These are phyloP conservation scores for Trichophyton simii DNA, from an alignment of 2,329 filamentous ascomycete genomes.

Conservation along the genomic window DNA sequence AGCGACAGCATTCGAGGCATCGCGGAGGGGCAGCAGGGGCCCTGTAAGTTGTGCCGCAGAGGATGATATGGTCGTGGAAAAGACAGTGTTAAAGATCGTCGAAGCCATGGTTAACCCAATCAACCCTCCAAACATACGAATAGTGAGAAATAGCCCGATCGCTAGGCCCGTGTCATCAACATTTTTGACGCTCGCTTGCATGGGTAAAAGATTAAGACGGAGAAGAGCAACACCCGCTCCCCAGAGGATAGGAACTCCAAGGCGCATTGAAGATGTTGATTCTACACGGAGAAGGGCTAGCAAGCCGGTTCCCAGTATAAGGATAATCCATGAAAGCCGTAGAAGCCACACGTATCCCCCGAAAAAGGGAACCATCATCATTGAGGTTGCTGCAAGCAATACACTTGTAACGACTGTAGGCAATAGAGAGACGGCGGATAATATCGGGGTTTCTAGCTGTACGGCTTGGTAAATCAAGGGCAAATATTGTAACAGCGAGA, in stretches of 20 bases:
- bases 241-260: neutral
- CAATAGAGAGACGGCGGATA: neutral
- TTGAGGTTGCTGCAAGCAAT: neutral
- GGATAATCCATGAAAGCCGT: neutral
- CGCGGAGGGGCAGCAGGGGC: neutral
- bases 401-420: neutral
- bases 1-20: neutral
- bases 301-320: neutral
- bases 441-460: neutral
- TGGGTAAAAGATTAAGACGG: neutral
- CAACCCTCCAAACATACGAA: neutral
- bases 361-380: neutral
- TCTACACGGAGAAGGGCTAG: neutral
- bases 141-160: neutral
- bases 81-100: neutral
- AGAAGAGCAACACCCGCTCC: neutral
- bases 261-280: neutral
- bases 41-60: neutral
- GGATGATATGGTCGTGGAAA: neutral
- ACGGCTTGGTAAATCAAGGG: neutral
- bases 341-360: neutral
- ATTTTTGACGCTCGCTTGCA: neutral
- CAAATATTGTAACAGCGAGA: neutral
- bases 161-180: neutral
- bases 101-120: neutral